phyloP scores from a whole-genome alignment of 2,329 filamentous ascomycete genomes.

The Colletotrichum shisoi region DNA sequence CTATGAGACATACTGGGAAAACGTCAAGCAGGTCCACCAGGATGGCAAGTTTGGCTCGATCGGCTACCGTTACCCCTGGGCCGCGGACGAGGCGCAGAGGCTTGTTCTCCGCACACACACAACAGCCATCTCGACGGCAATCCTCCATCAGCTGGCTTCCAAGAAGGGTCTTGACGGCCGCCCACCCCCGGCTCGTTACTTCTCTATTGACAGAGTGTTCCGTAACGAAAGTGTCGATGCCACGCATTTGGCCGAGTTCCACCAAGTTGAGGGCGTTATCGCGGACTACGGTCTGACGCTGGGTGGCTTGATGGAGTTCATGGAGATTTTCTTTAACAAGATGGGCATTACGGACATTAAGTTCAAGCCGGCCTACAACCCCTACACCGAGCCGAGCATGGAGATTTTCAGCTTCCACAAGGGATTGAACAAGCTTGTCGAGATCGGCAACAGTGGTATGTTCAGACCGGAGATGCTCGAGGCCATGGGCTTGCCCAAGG shows the following conservation, averaged over 20 bases:
- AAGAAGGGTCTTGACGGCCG: slow-evolving; percentile 76
- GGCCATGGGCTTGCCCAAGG: slow-evolving; percentile 89
- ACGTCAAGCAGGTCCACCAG: slow-evolving; percentile 86
- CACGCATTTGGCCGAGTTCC: slow-evolving; percentile 96
- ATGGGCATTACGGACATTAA: slow-evolving; percentile 87
- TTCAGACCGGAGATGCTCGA: slow-evolving; percentile 98
- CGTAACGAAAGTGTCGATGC: slow-evolving; percentile 96
- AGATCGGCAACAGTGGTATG: slow-evolving; percentile 98
- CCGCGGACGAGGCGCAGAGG: slow-evolving; percentile 81
- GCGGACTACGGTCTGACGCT: slow-evolving; percentile 93
- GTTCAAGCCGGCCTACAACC: slow-evolving; percentile 98
- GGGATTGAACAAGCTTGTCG: slow-evolving; percentile 87
- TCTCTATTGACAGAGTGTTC: slow-evolving; percentile 98
- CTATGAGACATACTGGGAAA: slow-evolving; percentile 87
- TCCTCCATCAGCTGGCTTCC: slow-evolving; percentile 87
- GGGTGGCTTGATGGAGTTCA: slow-evolving; percentile 90
- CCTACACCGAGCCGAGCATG: slow-evolving; percentile 95
- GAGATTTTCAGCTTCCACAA: slow-evolving; percentile 97
- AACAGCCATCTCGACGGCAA: slow-evolving; percentile 87
- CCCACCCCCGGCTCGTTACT: slow-evolving; percentile 82
- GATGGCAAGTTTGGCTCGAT: slow-evolving; percentile 92
- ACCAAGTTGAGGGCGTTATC: slow-evolving; percentile 98
- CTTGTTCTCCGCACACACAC: slow-evolving; percentile 96
- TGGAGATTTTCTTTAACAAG: slow-evolving; percentile 94
- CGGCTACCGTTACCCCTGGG: slow-evolving; percentile 95